These are phyloP conservation scores for Cetradonia linearis DNA, from an alignment of 495 filamentous ascomycete species.

Conservation along the genomic window DNA sequence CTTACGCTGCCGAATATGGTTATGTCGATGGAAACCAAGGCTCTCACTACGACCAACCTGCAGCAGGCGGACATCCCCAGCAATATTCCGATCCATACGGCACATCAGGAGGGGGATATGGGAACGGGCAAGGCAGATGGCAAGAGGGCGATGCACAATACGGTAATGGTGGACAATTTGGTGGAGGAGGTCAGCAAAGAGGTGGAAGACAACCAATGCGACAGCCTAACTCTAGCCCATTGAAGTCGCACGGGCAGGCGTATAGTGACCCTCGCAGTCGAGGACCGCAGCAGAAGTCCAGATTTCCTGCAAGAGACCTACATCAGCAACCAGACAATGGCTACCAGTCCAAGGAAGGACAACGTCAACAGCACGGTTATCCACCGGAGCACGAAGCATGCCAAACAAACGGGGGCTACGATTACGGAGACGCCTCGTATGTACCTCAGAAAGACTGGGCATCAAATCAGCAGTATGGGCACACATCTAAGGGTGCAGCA, in stretches of 20 bases:
- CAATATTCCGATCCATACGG: not conserved
- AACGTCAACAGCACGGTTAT: slow-evolving; percentile 6
- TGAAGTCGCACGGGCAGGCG: not conserved
- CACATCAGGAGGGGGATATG: not conserved
- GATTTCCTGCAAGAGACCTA: not conserved
- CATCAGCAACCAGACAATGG: slow-evolving; percentile 3
- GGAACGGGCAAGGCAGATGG: slow-evolving; percentile 3
- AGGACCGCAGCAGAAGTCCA: not conserved
- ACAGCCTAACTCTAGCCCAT: slow-evolving; percentile 1
- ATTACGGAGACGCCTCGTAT: not conserved
- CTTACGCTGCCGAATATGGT: slow-evolving; percentile 5
- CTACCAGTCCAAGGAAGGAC: slow-evolving; percentile 1
- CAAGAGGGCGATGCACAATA: not conserved
- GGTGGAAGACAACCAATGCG: slow-evolving; percentile 11
- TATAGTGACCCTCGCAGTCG: slow-evolving; percentile 19
- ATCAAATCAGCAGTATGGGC: slow-evolving; percentile 1
- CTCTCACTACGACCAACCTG: not conserved
- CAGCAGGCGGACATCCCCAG: slow-evolving; percentile 4
- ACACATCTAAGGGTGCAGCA: not conserved
- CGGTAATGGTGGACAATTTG: not conserved
- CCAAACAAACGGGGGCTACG: slow-evolving; percentile 1
- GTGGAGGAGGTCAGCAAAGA: not conserved
- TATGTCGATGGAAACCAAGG: slow-evolving; percentile 1
- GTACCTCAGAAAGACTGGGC: not conserved
- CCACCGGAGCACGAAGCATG: not conserved